Evolutionary conservation across 768 basidiomycete species (phyloP).

Genomic region (Kwoniella mangroviensis): DNA sequence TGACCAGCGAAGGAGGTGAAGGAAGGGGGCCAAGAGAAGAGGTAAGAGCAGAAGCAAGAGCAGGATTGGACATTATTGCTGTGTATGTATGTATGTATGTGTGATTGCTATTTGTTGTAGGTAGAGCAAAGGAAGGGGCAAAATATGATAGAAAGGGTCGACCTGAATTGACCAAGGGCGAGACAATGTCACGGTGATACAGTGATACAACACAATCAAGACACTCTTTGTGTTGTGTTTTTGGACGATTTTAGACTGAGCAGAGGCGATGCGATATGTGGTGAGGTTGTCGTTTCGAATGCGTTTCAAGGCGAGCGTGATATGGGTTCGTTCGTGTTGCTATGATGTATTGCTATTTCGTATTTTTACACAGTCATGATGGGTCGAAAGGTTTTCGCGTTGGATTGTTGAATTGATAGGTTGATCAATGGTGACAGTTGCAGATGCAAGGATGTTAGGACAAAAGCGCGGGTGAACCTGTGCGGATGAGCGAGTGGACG

Average conservation of each 20-base stretch:
- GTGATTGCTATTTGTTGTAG: neutral
- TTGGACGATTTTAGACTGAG: neutral
- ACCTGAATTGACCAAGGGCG: no score
- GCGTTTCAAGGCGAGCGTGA: neutral
- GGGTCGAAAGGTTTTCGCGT: neutral
- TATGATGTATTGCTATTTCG: neutral
- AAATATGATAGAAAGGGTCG: neutral
- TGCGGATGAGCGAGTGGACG: neutral
- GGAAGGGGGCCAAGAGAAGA: conserved; percentile 8
- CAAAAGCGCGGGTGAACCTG: neutral
- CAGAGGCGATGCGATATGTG: neutral
- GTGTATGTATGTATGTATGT: neutral
- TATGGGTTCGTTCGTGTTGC: neutral
- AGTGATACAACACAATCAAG: no score
- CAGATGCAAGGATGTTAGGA: neutral
- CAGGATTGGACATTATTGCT: conserved; percentile 5
- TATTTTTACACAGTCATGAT: neutral
- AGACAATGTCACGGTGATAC: no score
- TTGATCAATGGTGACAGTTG: neutral
- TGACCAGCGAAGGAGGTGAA: conserved; percentile 2
- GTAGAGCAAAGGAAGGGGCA: neutral
- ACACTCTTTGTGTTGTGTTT: no score
- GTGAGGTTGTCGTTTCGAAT: neutral
- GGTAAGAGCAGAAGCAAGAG: neutral
- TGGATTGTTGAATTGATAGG: neutral